Evolutionary conservation across 352 stramenopile species (phyloP), one percentile per base, ranked within the genome.

Genomic region (Globisporangium sylvaticum): DNA sequence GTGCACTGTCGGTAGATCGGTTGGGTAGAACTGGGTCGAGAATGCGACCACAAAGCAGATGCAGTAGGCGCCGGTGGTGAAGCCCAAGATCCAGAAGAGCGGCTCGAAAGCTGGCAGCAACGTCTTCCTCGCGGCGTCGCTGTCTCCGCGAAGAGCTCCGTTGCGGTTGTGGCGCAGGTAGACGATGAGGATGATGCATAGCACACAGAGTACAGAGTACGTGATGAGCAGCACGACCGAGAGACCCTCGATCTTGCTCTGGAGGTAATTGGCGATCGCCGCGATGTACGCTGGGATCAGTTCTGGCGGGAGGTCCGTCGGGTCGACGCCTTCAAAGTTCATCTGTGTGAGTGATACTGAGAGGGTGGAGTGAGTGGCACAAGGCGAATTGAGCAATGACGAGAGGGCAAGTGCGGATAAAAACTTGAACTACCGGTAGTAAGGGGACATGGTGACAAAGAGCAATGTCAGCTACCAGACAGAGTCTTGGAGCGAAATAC

Each of bases 91-190:
- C 29, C 29, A 32, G 29, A 32, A 32, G 29, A 32, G 29, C 29
- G 29, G 29, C 18, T 52, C 44, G 44, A 52, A 52, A 14, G 44
- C 44, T 2, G 44, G 44, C 14, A 52, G 44, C 44, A 52, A 14
- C 14, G 44, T 52, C 70, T 86, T 84, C 9, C 78, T 66, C 8
- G 79, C 78, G 42, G 81, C 81, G 29, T 66, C 63, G 0, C 66
- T 64, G 27, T 83, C 72, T 24, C 78, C 79, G 22, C 74, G 75
- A 31, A 79, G 69, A 0, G 75, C 76, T 0, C 76, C 65, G 14
- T 70, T 66, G 25, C 80, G 75, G 31, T 85, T 77, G 59, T 77
- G 65, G 2, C 76, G 79, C 66, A 87, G 69, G 60, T 88, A 87
- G 15, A 70, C 54, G 29, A 87, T 71, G 18, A 88, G 46, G 2